Evolutionary conservation across 129 eudicot genomes (phyloP).

Genomic region (Artemisia argyi): DNA sequence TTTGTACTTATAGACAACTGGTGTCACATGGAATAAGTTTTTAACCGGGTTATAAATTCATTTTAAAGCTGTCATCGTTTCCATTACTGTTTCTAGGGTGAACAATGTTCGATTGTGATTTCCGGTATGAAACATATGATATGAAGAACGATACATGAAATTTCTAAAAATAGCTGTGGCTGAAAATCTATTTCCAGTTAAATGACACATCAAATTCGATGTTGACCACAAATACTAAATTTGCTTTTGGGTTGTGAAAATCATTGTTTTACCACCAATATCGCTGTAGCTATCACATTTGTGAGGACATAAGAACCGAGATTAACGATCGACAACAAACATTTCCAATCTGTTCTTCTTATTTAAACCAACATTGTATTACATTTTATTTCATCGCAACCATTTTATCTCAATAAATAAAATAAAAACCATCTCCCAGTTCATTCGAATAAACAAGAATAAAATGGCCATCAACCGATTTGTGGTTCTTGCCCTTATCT

Average conservation of each 20-base stretch:
- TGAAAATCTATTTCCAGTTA: background rate
- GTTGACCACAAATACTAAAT: conserved; percentile 5
- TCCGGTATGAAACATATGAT: no score
- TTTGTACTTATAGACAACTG: no score
- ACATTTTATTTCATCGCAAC: conserved; percentile 26
- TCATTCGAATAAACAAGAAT: conserved; percentile 20
- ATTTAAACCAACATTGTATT: conserved; percentile 16
- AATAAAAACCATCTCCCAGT: conserved; percentile 15
- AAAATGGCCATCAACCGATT: conserved; percentile 50
- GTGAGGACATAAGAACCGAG: conserved; percentile 26
- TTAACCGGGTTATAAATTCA: no score
- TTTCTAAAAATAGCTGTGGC: no score
- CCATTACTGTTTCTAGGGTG: no score
- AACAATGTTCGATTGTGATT: no score
- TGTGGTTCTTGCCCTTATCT: conserved; percentile 39
- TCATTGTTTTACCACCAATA: background rate
- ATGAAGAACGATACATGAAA: no score
- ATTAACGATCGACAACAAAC: conserved; percentile 15
- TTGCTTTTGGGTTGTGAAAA: background rate
- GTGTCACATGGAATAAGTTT: no score
- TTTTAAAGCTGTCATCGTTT: no score
- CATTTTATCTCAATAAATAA: conserved; percentile 16
- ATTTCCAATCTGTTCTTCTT: conserved; percentile 15
- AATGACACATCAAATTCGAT: background rate
- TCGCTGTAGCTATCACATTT: conserved; percentile 13